Conservation (phyloP, 169 alveolate species). For the Plasmodium chabaudi region DNA sequence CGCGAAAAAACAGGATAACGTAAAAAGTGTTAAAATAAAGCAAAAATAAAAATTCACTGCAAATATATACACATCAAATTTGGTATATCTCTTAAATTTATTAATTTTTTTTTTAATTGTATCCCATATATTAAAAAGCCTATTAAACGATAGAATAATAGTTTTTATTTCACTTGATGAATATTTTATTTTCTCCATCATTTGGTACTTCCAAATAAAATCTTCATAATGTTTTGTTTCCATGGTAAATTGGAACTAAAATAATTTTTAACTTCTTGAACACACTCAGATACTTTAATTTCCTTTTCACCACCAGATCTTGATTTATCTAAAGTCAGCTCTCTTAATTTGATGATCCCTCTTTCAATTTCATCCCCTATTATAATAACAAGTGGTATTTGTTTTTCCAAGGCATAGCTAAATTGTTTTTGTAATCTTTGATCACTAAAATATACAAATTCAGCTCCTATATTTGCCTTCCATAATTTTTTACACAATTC, state of each 20-base stretch:
- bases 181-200: too few relatives aligned
- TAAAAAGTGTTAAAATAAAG: too few relatives aligned
- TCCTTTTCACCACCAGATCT: constrained; percentile 59
- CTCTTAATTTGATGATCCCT: constrained; percentile 62
- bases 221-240: constrained; percentile 41
- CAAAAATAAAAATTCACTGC: too few relatives aligned
- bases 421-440: constrained; percentile 87
- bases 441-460: constrained; percentile 78
- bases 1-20: too few relatives aligned
- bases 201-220: constrained; percentile 13
- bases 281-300: constrained; percentile 42
- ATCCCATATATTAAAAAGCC: too few relatives aligned
- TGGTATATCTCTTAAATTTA: too few relatives aligned
- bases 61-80: too few relatives aligned
- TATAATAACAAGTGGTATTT: constrained; percentile 76
- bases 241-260: constrained; percentile 24
- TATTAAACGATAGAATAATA: too few relatives aligned
- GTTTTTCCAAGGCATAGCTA: constrained; percentile 88
- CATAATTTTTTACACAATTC: constrained; percentile 80
- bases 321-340: constrained; percentile 52
- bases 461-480: constrained; percentile 81
- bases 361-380: constrained; percentile 78
- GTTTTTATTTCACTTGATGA: too few relatives aligned
- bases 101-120: too few relatives aligned
- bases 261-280: constrained; percentile 55